phyloP scores from a whole-genome alignment of 352 stramenopile species.

The Pythium biforme region DNA sequence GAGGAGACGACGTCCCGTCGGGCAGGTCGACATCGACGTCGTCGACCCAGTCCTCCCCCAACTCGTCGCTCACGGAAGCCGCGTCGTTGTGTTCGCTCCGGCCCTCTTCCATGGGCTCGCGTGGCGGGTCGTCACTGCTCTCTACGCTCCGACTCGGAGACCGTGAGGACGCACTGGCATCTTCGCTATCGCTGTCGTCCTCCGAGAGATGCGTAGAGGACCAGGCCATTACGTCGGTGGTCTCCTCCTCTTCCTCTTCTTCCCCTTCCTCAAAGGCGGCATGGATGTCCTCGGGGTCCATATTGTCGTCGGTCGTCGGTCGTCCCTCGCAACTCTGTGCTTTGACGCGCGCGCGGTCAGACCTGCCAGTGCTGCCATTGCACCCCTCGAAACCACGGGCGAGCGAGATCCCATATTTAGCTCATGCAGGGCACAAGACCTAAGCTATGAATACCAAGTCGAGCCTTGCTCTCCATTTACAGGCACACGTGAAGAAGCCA shows the following conservation, averaged over 20 bases:
- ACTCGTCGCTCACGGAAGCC: not conserved
- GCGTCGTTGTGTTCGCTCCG: not conserved
- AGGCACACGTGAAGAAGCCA: not conserved
- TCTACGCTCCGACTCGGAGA: slow-evolving; percentile 16
- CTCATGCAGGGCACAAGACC: not conserved
- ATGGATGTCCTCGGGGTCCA: slow-evolving; percentile 1
- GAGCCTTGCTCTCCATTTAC: not conserved
- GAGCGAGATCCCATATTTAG: slow-evolving; percentile 1
- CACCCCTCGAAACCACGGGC: not conserved
- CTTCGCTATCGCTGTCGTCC: slow-evolving; percentile 25
- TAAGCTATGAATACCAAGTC: slow-evolving; percentile 3
- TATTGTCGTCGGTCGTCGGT: not conserved
- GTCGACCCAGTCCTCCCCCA: slow-evolving; percentile 10
- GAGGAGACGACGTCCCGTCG: not conserved
- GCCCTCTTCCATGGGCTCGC: not conserved
- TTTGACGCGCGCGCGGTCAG: not conserved
- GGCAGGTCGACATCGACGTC: slow-evolving; percentile 19
- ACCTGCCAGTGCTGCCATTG: not conserved
- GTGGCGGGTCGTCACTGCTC: slow-evolving; percentile 1
- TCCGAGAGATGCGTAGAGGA: slow-evolving; percentile 24
- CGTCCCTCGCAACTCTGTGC: not conserved
- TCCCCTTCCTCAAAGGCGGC: not conserved
- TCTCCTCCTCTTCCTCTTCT: not conserved
- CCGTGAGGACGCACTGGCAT: slow-evolving; percentile 12
- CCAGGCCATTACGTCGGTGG: slow-evolving; percentile 13